Base-by-base conservation (phyloP, 805 yeast genomes). In the Spathaspora boniae region DNA sequence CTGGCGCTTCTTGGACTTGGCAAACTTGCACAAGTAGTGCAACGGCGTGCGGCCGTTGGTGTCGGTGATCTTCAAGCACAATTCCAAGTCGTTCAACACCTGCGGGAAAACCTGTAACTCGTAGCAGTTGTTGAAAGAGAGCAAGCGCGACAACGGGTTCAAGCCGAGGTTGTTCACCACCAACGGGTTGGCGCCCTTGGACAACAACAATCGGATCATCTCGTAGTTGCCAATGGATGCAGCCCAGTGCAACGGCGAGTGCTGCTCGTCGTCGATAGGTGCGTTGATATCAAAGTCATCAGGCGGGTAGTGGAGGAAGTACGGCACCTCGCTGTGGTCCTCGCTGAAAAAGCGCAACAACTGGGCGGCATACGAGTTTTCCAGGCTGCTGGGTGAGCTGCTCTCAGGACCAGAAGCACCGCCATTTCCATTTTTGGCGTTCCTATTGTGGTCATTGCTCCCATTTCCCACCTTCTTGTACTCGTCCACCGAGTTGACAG, bases 171-270 rank as follows among this genome's bases (percentile, higher is more conserved):
- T 72, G 41, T 78, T 72, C 37, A 76, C 73, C 17, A 59, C 68
- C 29, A 67, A 49, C 12, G 72, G 65, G 59, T 80, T 75, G 2
- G 95, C 93, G 4, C 96, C 95, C 26, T 82, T 77, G 19, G 78
- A 69, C 20, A 86, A 61, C 27, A 93, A 68, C 9, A 88, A 74
- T 46, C 83, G 93, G 37, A 86, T 80, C 60, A 89, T 79, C 31
- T 73, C 74, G 22, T 82, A 60, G 54, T 82, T 86, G 3, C 98
- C 98, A 76, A 93, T 87, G 1, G 98, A 84, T 41, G 97, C 87
- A 0, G 98, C 95, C 97, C 98, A 93, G 60, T 93, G 98, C 47
- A 93, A 79, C 2, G 95, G 83, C 0, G 96, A 85, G 53, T 93
- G 94, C 1, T 96, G 94, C 53, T 93, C 97, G 40, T 86, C 89